Conservation (phyloP, 768 basidiomycete species). For the Pleurotus salmoneostramineus region DNA sequence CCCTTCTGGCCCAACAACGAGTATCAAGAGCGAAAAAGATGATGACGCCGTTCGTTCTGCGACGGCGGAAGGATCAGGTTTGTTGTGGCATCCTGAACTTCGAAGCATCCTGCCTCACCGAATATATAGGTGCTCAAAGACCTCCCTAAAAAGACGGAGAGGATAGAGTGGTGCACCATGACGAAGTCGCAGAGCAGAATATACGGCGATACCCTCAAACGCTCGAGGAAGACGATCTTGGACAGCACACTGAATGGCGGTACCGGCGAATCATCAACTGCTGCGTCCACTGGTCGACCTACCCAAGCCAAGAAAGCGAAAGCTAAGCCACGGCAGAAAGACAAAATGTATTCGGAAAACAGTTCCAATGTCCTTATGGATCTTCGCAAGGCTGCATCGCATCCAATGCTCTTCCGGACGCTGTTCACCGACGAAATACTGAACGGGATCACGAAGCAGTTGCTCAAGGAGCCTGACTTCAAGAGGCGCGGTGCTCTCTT, state of each 20-base stretch:
- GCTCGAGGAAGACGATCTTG: conserved; percentile 77
- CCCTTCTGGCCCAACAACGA: conserved; percentile 86
- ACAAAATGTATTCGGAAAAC: conserved; percentile 72
- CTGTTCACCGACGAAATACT: conserved; percentile 77
- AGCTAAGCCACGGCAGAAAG: conserved; percentile 42
- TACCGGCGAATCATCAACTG: conserved; percentile 17
- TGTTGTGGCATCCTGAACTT: neutral
- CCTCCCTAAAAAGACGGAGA: conserved; percentile 88
- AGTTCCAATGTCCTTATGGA: conserved; percentile 96
- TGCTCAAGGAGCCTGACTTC: conserved; percentile 91
- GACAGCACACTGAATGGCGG: conserved; percentile 32
- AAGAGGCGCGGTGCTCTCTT: conserved; percentile 76
- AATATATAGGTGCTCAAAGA: conserved; percentile 77
- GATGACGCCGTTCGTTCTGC: conserved; percentile 98
- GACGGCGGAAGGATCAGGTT: conserved; percentile 94
- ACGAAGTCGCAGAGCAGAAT: conserved; percentile 76
- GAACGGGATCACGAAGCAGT: conserved; percentile 69
- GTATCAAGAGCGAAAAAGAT: conserved; percentile 96
- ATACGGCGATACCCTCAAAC: conserved; percentile 81
- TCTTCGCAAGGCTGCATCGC: conserved; percentile 91
- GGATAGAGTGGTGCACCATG: conserved; percentile 95
- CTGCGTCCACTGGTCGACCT: conserved; percentile 17
- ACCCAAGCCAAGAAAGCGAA: conserved; percentile 42
- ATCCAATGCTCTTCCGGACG: conserved; percentile 93
- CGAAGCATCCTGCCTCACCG: neutral